Conservation (phyloP, 305 asterid species). For the Andrographis paniculata region DNA sequence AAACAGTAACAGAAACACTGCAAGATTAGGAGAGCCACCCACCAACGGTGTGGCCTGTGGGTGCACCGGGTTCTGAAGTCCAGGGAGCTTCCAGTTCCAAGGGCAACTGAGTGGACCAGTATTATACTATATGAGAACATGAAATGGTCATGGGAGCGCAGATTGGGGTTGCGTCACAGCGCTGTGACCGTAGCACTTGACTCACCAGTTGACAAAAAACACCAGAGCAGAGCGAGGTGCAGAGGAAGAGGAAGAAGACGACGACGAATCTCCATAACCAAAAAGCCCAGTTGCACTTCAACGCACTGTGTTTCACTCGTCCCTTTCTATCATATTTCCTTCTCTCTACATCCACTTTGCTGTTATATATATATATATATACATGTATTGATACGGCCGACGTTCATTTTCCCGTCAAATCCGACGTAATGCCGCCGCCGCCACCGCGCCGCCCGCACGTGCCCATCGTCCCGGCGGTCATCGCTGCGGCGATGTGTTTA, state of each 20-base stretch:
- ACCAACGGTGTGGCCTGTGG: no score
- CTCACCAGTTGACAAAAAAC: conserved; percentile 30
- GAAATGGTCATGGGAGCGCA: no score
- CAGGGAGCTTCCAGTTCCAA: no score
- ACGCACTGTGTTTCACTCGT: conserved; percentile 18
- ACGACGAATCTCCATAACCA: conserved; percentile 24
- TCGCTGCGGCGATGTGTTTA: conserved; percentile 37
- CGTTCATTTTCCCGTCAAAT: conserved; percentile 1
- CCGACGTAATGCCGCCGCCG: conserved; percentile 45
- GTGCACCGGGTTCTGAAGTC: no score
- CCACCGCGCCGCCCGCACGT: conserved; percentile 24
- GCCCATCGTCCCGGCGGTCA: conserved; percentile 41
- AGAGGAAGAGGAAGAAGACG: conserved; percentile 11
- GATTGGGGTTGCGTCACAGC: conserved; percentile 17
- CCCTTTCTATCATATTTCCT: conserved; percentile 31
- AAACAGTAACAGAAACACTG: no score
- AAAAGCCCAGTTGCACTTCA: conserved; percentile 14
- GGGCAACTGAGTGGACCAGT: no score
- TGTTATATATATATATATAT: no score
- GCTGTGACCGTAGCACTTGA: conserved; percentile 28
- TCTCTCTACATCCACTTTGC: conserved; percentile 27
- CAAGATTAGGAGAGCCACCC: no score
- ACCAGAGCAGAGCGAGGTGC: conserved; percentile 19
- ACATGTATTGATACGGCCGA: conserved; percentile 10
- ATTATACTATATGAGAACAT: no score